A percentile compares a stretch with the other conserved stretches of the same genome.
These are phyloP conservation scores for Geotrichum bryndzae DNA, from an alignment of 1,139 yeast genomes.

Conservation along the genomic window DNA sequence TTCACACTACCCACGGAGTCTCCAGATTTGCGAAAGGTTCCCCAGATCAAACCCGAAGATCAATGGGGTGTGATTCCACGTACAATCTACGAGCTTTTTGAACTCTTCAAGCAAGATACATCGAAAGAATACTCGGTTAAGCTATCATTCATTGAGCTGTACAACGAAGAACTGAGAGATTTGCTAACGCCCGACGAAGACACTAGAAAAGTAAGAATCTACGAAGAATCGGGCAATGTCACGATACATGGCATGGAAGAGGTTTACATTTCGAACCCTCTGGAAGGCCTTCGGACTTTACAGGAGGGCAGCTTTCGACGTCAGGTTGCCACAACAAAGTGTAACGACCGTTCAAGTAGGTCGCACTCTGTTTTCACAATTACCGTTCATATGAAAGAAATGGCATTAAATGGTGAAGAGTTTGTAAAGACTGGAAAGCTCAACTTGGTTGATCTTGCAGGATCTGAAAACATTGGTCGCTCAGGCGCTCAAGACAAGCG, in stretches of 20 bases:
- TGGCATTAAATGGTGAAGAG: slow-evolving; percentile 45
- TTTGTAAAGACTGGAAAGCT: slow-evolving; percentile 47
- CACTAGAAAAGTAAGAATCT: slow-evolving; percentile 38
- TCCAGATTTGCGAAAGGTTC: not conserved
- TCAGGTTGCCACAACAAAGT: slow-evolving; percentile 61
- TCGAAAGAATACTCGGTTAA: slow-evolving; percentile 51
- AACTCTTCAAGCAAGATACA: slow-evolving; percentile 42
- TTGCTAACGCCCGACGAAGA: slow-evolving; percentile 37
- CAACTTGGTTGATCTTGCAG: slow-evolving; percentile 83
- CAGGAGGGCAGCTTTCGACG: slow-evolving; percentile 49
- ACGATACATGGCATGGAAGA: slow-evolving; percentile 50
- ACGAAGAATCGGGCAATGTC: slow-evolving; percentile 40
- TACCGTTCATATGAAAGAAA: slow-evolving; percentile 43
- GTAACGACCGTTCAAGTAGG: slow-evolving; percentile 64
- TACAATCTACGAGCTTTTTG: slow-evolving; percentile 49
- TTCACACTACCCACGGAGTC: not conserved
- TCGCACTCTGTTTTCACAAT: slow-evolving; percentile 73
- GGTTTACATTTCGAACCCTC: slow-evolving; percentile 37
- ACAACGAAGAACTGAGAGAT: slow-evolving; percentile 68
- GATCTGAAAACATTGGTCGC: slow-evolving; percentile 72
- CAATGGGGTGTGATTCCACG: slow-evolving; percentile 66
- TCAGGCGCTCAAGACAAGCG: slow-evolving; percentile 75
- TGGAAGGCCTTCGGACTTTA: slow-evolving; percentile 42
- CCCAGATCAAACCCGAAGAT: slow-evolving; percentile 75
- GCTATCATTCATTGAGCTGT: slow-evolving; percentile 65